These are phyloP conservation scores for Neurospora terricola DNA, from an alignment of 495 filamentous ascomycete genomes.

Conservation along the genomic window DNA sequence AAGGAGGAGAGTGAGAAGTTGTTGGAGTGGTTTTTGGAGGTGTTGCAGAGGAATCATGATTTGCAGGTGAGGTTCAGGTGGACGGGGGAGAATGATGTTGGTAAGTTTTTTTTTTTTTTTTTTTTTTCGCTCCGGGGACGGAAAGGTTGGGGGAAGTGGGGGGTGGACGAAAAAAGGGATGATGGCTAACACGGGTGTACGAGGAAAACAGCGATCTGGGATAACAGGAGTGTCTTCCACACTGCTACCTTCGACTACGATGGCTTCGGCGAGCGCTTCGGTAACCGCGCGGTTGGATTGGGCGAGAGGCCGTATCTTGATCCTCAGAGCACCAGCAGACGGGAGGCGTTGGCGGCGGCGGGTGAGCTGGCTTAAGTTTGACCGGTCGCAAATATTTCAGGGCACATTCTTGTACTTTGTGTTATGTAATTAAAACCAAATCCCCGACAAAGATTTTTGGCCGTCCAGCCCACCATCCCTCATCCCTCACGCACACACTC, in stretches of 20 bases:
- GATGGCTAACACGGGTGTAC: no score
- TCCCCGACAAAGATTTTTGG: no score
- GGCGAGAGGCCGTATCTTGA: constrained; percentile 61
- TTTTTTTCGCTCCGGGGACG: neutral
- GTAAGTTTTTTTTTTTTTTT: constrained; percentile 7
- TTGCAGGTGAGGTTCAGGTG: constrained; percentile 60
- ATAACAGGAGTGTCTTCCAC: constrained; percentile 61
- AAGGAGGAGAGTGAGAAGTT: constrained; percentile 50
- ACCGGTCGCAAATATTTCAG: neutral
- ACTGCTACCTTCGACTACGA: constrained; percentile 59
- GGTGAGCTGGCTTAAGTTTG: neutral
- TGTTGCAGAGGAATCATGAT: constrained; percentile 66
- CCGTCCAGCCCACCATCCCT: no score
- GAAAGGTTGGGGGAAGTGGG: no score
- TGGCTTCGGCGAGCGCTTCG: constrained; percentile 46
- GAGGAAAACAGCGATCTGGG: constrained; percentile 83
- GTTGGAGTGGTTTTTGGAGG: constrained; percentile 45
- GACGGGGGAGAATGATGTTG: constrained; percentile 50
- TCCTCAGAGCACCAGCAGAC: constrained; percentile 44
- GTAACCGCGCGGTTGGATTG: constrained; percentile 51
- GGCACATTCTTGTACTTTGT: no score
- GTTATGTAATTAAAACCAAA: no score
- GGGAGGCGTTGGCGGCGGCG: constrained; percentile 35
- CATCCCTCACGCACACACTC: no score
- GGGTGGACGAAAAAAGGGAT: neutral